These are phyloP conservation scores for Noccaea bulbosa DNA, from an alignment of 345 rosid genomes.

Conservation along the genomic window DNA sequence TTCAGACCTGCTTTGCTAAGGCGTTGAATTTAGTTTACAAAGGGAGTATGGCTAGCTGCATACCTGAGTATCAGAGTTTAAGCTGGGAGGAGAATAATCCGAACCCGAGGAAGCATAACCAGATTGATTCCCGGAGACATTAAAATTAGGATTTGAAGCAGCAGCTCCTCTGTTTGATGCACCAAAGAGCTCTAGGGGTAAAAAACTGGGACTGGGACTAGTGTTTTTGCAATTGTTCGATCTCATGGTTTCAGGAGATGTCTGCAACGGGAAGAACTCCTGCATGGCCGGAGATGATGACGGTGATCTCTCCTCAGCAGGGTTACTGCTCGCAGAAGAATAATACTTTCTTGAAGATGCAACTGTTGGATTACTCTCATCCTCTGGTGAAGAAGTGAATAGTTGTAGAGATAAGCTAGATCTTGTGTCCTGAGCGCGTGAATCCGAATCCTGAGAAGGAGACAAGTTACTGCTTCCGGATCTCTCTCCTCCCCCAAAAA, in stretches of 20 bases:
- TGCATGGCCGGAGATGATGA: slow-evolving; percentile 79
- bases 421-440: slow-evolving; percentile 57
- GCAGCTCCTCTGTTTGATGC: slow-evolving; percentile 48
- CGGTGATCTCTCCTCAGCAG: slow-evolving; percentile 70
- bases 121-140: slow-evolving; percentile 52
- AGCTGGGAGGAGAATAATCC: slow-evolving; percentile 79
- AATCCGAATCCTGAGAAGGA: slow-evolving; percentile 70
- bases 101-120: slow-evolving; percentile 90
- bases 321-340: slow-evolving; percentile 92
- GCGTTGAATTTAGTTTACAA: slow-evolving; percentile 12
- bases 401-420: slow-evolving; percentile 71
- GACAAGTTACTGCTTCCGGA: slow-evolving; percentile 64
- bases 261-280: slow-evolving; percentile 72
- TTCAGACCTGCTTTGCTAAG: slow-evolving; percentile 12
- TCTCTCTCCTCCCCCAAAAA: slow-evolving; percentile 59
- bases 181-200: slow-evolving; percentile 78
- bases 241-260: slow-evolving; percentile 55
- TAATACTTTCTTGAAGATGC: slow-evolving; percentile 75
- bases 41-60: not conserved
- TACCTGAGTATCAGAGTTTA: slow-evolving; percentile 81
- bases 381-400: slow-evolving; percentile 74
- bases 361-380: slow-evolving; percentile 63
- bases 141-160: slow-evolving; percentile 49
- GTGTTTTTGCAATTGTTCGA: slow-evolving; percentile 48
- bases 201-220: slow-evolving; percentile 47